Conservation (phyloP, 495 filamentous ascomycete species). For the Lophiotrema nucula region DNA sequence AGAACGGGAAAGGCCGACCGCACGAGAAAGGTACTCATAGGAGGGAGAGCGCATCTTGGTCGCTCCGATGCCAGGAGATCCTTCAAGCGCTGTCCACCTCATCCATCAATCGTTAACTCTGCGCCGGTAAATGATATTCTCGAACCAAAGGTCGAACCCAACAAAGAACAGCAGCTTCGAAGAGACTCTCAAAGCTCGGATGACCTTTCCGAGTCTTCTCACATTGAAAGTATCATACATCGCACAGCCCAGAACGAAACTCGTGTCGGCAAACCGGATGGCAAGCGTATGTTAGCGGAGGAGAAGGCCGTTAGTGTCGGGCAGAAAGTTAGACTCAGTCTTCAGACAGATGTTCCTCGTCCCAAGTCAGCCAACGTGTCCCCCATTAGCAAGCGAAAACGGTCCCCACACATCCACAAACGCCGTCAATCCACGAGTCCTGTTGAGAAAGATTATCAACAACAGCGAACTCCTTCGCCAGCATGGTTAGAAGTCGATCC, state of each 20-base stretch:
- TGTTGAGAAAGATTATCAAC: neutral
- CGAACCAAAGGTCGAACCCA: too few relatives aligned
- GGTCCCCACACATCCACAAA: constrained; percentile 3
- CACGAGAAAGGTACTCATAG: neutral
- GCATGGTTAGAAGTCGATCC: constrained; percentile 22
- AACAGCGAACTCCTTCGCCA: constrained; percentile 6
- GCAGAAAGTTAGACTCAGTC: constrained; percentile 13
- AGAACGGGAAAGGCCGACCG: constrained; percentile 14
- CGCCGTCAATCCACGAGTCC: neutral
- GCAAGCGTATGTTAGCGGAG: too few relatives aligned
- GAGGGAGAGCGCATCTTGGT: constrained; percentile 5
- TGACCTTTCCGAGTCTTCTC: too few relatives aligned
- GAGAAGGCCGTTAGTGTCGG: neutral
- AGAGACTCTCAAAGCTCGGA: neutral
- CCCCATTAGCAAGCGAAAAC: constrained; percentile 4
- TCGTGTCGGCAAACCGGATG: too few relatives aligned
- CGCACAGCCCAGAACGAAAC: too few relatives aligned
- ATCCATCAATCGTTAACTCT: neutral
- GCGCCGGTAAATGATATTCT: too few relatives aligned
- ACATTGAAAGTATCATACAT: too few relatives aligned
- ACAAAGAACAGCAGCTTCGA: neutral
- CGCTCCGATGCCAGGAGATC: constrained; percentile 30
- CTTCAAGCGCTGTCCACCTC: constrained; percentile 16
- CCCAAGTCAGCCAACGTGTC: constrained; percentile 19
- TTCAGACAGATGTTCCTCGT: constrained; percentile 18